phyloP scores from a whole-genome alignment of 2,329 filamentous ascomycete genomes.

The Coleophoma eucalyptorum region DNA sequence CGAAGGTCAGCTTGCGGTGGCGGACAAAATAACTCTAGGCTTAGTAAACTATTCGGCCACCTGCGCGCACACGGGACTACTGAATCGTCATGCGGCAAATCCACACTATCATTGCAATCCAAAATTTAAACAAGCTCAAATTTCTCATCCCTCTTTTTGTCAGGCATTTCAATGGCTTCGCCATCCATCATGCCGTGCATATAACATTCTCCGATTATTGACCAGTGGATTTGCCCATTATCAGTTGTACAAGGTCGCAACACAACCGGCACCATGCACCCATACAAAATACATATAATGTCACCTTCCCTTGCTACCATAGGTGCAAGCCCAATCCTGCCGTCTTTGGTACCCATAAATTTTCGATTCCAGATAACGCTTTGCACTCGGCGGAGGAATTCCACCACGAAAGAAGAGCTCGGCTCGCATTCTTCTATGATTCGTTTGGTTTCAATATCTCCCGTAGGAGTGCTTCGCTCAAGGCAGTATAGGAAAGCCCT shows the following conservation, averaged over 20 bases:
- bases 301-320: constrained; percentile 4
- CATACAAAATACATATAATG: constrained; percentile 7
- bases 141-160: background rate
- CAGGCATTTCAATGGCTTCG: constrained; percentile 7
- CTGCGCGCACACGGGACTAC: no score
- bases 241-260: background rate
- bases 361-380: constrained; percentile 15
- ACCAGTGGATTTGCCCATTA: background rate
- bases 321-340: constrained; percentile 3
- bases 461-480: background rate
- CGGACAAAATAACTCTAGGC: no score
- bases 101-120: no score
- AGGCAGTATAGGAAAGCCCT: constrained; percentile 7
- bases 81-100: no score
- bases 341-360: background rate
- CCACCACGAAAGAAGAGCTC: background rate
- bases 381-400: constrained; percentile 10
- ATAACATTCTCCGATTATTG: constrained; percentile 10
- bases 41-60: no score
- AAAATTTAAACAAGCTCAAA: no score
- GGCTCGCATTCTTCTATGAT: constrained; percentile 4
- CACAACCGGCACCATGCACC: constrained; percentile 11
- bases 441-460: constrained; percentile 7
- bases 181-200: constrained; percentile 14
- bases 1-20: no score